Evolutionary conservation across 306 rosid species (phyloP).

Genomic region (Cicer arietinum): DNA sequence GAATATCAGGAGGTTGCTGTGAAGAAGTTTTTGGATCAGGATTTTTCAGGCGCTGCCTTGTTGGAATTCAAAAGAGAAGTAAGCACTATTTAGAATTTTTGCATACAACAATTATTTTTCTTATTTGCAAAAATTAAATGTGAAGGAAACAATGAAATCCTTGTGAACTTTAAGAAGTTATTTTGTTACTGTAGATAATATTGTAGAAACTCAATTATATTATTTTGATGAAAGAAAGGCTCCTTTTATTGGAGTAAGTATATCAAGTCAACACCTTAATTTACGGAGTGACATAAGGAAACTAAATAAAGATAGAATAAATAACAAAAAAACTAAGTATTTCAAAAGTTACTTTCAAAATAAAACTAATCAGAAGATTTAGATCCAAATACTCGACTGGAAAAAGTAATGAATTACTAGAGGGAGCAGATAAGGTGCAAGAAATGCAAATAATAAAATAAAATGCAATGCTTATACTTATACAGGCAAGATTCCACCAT

Average conservation of each 20-base stretch:
- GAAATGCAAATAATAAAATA: constrained; percentile 34
- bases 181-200: background rate
- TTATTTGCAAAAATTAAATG: constrained; percentile 31
- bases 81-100: constrained; percentile 49
- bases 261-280: too few species aligned
- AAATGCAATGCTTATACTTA: constrained; percentile 24
- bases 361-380: constrained; percentile 34
- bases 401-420: constrained; percentile 22
- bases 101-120: constrained; percentile 28
- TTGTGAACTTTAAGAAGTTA: constrained; percentile 6
- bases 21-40: constrained; percentile 98
- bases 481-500: constrained; percentile 32
- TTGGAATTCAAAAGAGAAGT: constrained; percentile 99
- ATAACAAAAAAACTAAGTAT: too few species aligned
- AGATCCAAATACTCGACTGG: background rate
- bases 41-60: constrained; percentile 98
- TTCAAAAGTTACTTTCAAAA: background rate
- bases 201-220: too few species aligned
- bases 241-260: too few species aligned
- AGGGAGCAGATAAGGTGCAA: background rate
- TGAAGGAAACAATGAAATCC: constrained; percentile 10
- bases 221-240: too few species aligned
- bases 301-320: too few species aligned
- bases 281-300: too few species aligned
- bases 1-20: constrained; percentile 95